A percentile compares a stretch with the other conserved stretches of the same genome.
Evolutionary conservation across 495 filamentous ascomycete species (phyloP).

Genomic region (Recurvomyces mirabilis): DNA sequence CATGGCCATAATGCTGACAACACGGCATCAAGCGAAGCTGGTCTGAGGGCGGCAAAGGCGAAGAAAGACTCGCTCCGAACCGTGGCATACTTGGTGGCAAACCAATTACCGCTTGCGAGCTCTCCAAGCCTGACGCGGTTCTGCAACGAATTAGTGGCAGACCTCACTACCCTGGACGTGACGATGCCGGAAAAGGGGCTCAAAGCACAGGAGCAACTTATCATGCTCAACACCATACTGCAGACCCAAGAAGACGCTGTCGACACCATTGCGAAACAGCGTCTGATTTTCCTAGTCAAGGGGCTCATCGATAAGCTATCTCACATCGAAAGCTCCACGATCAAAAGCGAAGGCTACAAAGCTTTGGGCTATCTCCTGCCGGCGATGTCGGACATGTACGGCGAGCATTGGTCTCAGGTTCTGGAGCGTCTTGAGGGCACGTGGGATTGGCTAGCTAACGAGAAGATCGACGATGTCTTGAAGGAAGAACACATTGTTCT

Average conservation of each 20-base stretch:
- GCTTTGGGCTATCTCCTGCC: conserved; percentile 56
- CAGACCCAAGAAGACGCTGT: conserved; percentile 38
- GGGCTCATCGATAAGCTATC: conserved; percentile 61
- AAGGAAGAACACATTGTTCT: conserved; percentile 39
- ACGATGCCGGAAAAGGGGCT: conserved; percentile 1
- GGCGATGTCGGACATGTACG: conserved; percentile 64
- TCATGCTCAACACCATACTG: conserved; percentile 48
- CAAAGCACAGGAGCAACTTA: conserved; percentile 41
- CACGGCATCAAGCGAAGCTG: conserved; percentile 1
- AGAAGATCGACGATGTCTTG: neutral
- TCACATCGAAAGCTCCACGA: conserved; percentile 32
- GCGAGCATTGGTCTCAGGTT: conserved; percentile 66
- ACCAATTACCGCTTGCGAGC: conserved; percentile 37
- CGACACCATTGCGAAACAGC: conserved; percentile 51
- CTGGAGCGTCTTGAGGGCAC: conserved; percentile 40
- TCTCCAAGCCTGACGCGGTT: conserved; percentile 30
- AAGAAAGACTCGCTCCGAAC: conserved; percentile 21
- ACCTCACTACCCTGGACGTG: conserved; percentile 44
- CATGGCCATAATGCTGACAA: conserved; percentile 15
- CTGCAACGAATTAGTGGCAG: conserved; percentile 50
- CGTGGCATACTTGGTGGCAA: conserved; percentile 43
- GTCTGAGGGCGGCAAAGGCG: conserved; percentile 1
- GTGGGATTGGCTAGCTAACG: conserved; percentile 16
- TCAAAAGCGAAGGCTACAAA: conserved; percentile 51
- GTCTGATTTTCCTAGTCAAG: conserved; percentile 71